Base-by-base conservation (phyloP, 1,284 basidiomycete species). In the Mycosarcoma maydis region DNA sequence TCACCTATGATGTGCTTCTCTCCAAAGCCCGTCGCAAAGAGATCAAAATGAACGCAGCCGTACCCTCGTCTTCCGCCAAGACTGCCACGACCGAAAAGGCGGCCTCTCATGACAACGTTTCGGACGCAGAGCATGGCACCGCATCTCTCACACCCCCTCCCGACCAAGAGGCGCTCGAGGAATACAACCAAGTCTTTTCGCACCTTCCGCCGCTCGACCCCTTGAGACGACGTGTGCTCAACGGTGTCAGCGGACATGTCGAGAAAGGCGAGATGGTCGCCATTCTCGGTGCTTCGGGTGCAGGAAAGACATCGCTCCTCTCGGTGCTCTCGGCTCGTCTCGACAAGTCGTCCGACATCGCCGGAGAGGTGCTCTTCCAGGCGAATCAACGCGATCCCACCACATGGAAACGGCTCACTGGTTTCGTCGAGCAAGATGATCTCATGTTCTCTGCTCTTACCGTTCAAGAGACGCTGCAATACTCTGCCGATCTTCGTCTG, bases 361-460 rank as follows among this genome's bases (percentile, higher is more conserved):
- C 51, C 11, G 73, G 73, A 26, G 32, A 58, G 27, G 67, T 74
- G 14, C 45, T 49, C 17, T 75, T 60, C 38, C 48, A 72, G 37
- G 60, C 50, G 42, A 45, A 64, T 24, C 49, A 47, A n/a, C 71
- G 73, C 42, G 34, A 72, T 39, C 71, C 73, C 10, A 58, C 54
- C 14, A 67, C 71, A 2, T 75, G 73, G 73, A 75, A 75, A 47
- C 57, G 73, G 17, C 45, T 64, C 23, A 59, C 73, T 23, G 73
- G 66, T 29, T 70, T 73, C 36, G 75, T 76, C 53, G 73, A 75
- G 27, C 75, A 76, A 42, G 72, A 75, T 30, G 75, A 76, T 44
- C 55, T 62, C 45, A 66, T 76, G 43, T 73, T 73, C 10, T 53
- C 58, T 16, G 52, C 60, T 2, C 55, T 67, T 42, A 76, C 75